Base-by-base conservation (phyloP, 2,329 filamentous ascomycete genomes). In the Cladosporium sp. region DNA sequence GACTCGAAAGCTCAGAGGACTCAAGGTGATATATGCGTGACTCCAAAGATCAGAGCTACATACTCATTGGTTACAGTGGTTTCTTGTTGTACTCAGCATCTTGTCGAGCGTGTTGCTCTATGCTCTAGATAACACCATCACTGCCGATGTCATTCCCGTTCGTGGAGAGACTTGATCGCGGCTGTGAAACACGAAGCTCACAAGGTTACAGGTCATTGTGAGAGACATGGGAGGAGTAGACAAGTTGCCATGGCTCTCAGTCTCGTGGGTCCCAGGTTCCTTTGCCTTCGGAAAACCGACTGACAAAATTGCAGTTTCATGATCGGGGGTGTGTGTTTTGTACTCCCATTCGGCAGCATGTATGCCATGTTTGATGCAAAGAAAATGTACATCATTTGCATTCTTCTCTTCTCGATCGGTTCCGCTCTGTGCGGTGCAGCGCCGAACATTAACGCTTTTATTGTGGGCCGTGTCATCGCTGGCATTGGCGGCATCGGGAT, bases 371-470 rank as follows among this genome's bases (percentile, higher is more conserved):
- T 74, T 56, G 68, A 76, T 51, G 65, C 67, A 4, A 77, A 77
- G 54, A 69, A 60, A 67, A 57, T 76, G 10, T 71, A 69, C 58
- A 70, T 76, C 46, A 54, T 56, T 23, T 69, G 59, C 30, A 56
- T 71, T n/a, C 14, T 74, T 28, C 18, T 77, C 14, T 78, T 78
- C 48, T 59, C 66, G 30, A 67, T 70, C 28, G 76, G 71, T 10
- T 70, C 68, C 63, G 71, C 70, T 13, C 60, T 78, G 5, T 77
- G 75, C 54, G 76, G 76, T 32, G 75, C 69, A 13, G 76, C 76
- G 18, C 76, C 74, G 1, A 71, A 67, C 21, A 73, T 74, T 65
- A 65, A 70, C 32, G 69, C 73, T 5, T 36, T 75, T 16, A 76
- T 78, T 48, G 66, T 76, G 32, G 76, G 76, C 23, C 69, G 76